Evolutionary conservation across 176 grass and related monocot genomes (phyloP).

Genomic region (Phoenix roebelenii): DNA sequence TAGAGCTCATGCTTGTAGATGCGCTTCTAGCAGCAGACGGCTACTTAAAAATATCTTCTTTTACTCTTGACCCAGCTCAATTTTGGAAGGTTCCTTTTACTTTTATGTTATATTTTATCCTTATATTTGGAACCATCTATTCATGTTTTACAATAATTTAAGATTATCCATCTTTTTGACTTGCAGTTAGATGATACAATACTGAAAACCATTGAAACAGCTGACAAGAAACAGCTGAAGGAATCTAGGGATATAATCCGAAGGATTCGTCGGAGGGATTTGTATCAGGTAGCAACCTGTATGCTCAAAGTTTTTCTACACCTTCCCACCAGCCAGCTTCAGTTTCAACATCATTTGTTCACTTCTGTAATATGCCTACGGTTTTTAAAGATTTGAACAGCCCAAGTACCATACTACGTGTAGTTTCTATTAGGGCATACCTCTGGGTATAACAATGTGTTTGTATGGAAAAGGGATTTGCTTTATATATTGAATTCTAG

Average conservation of each 20-base stretch:
- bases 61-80: slow-evolving; percentile 60
- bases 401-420: no score
- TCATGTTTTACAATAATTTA: background rate
- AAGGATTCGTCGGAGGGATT: slow-evolving; percentile 67
- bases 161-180: slow-evolving; percentile 1
- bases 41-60: slow-evolving; percentile 70
- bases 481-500: no score
- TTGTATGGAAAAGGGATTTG: no score
- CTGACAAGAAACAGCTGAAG: slow-evolving; percentile 46
- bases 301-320: background rate
- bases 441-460: no score
- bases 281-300: slow-evolving; percentile 50
- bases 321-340: background rate
- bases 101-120: slow-evolving; percentile 1
- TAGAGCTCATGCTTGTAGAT: slow-evolving; percentile 89
- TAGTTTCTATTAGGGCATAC: no score
- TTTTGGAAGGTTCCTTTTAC: slow-evolving; percentile 74
- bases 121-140: no score
- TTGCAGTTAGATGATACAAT: slow-evolving; percentile 88
- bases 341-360: no score
- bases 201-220: slow-evolving; percentile 73
- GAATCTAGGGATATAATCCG: slow-evolving; percentile 72
- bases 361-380: no score
- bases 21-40: slow-evolving; percentile 63
- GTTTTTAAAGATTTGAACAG: no score